Conservation (phyloP, 75 land plant genomes). For the Isoetes taiwanensis region DNA sequence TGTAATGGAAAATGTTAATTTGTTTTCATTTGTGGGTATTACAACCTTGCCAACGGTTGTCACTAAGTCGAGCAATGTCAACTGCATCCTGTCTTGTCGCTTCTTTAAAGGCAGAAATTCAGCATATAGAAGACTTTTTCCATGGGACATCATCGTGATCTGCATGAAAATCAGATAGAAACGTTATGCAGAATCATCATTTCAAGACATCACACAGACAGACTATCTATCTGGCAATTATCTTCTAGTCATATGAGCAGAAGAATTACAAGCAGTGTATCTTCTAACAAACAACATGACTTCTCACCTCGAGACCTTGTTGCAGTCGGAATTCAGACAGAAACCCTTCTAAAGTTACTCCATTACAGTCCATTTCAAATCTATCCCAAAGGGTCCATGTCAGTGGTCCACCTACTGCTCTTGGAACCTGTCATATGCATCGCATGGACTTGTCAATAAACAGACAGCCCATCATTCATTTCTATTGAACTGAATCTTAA, state of each 20-base stretch:
- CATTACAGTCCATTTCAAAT: constrained; percentile 44
- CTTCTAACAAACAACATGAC: too few relatives aligned
- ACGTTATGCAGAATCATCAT: too few relatives aligned
- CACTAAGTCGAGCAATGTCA: constrained; percentile 32
- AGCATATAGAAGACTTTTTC: constrained; percentile 41
- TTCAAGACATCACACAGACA: too few relatives aligned
- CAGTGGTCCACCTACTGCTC: constrained; percentile 21
- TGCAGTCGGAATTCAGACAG: constrained; percentile 32
- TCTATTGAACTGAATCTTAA: too few relatives aligned
- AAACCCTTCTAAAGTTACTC: constrained; percentile 34
- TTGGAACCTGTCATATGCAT: constrained; percentile 31
- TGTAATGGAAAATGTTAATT: constrained; percentile 27
- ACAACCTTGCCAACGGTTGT: constrained; percentile 32
- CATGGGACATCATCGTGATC: constrained; percentile 46
- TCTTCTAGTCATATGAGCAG: too few relatives aligned
- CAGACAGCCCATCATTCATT: too few relatives aligned
- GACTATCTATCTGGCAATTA: too few relatives aligned
- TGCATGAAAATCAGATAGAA: too few relatives aligned
- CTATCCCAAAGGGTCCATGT: constrained; percentile 45
- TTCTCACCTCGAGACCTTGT: constrained; percentile 38
- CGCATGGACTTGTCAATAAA: background rate
- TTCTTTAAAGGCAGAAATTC: constrained; percentile 36
- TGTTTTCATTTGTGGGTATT: constrained; percentile 25
- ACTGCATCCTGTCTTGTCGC: constrained; percentile 35
- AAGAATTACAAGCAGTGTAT: too few relatives aligned